These are phyloP conservation scores for Cercospora janseana DNA, from an alignment of 2,329 filamentous ascomycete species.

Conservation along the genomic window DNA sequence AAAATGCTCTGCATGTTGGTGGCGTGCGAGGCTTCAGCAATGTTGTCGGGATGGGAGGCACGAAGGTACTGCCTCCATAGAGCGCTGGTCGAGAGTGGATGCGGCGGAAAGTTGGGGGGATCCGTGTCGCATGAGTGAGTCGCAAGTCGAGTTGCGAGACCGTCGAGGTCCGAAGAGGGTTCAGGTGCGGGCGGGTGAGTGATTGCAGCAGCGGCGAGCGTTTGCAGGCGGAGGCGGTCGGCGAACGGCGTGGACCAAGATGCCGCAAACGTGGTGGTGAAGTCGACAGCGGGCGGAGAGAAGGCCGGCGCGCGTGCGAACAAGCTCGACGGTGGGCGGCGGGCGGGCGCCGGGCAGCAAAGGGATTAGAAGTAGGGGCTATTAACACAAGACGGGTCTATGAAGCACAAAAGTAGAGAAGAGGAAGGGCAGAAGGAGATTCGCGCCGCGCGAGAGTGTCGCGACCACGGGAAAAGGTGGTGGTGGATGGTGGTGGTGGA, in stretches of 20 bases:
- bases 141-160: slow-evolving; percentile 12
- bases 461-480: slow-evolving; percentile 18
- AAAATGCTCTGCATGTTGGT: slow-evolving; percentile 52
- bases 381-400: slow-evolving; percentile 28
- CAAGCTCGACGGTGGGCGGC: slow-evolving; percentile 11
- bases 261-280: slow-evolving; percentile 8
- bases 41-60: slow-evolving; percentile 23
- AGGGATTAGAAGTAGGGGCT: slow-evolving; percentile 22
- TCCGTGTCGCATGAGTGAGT: slow-evolving; percentile 24
- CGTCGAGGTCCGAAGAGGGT: slow-evolving; percentile 13
- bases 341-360: slow-evolving; percentile 6
- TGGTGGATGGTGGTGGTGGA: too few species aligned
- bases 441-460: slow-evolving; percentile 7
- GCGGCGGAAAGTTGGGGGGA: slow-evolving; percentile 26
- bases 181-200: slow-evolving; percentile 5
- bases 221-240: slow-evolving; percentile 1
- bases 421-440: slow-evolving; percentile 14
- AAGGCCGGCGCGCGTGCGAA: slow-evolving; percentile 21
- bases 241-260: slow-evolving; percentile 13
- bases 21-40: slow-evolving; percentile 23
- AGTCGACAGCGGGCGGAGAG: slow-evolving; percentile 17
- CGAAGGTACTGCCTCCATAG: slow-evolving; percentile 29
- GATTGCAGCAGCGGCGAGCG: background rate
- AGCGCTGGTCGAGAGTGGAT: slow-evolving; percentile 23
- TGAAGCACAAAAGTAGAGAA: slow-evolving; percentile 19